These are phyloP conservation scores for Musa balbisiana DNA, from an alignment of 202 grass and related monocot species.

Conservation along the genomic window DNA sequence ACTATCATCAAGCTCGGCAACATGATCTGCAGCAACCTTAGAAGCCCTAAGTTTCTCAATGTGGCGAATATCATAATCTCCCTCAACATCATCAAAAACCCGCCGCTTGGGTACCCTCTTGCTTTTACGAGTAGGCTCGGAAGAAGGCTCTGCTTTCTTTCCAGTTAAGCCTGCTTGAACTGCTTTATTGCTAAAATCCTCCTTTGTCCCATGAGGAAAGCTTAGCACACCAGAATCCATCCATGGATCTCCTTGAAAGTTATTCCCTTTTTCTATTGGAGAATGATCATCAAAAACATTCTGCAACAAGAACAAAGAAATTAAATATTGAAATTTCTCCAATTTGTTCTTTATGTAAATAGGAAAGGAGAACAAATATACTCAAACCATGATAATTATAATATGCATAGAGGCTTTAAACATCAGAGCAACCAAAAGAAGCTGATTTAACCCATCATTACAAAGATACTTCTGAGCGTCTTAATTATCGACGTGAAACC, in stretches of 20 bases:
- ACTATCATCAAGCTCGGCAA: conserved; percentile 38
- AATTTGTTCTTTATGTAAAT: not conserved
- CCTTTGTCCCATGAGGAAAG: conserved; percentile 32
- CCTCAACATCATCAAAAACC: conserved; percentile 48
- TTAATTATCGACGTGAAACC: not conserved
- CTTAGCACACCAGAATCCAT: conserved; percentile 33
- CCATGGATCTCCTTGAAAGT: conserved; percentile 28
- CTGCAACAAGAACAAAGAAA: not conserved
- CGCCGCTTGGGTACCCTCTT: conserved; percentile 41
- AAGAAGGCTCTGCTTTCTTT: conserved; percentile 30
- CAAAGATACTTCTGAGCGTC: not conserved
- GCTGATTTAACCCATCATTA: not conserved
- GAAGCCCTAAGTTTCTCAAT: conserved; percentile 51
- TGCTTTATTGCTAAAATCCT: conserved; percentile 21
- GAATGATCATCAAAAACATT: not conserved
- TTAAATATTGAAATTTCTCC: not conserved
- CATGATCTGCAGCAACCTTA: conserved; percentile 31
- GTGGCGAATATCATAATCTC: conserved; percentile 45
- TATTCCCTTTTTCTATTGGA: conserved; percentile 1
- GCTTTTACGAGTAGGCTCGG: conserved; percentile 30
- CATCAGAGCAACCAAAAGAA: not conserved
- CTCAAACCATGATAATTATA: no score
- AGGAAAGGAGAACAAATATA: no score
- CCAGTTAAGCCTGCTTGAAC: conserved; percentile 29
- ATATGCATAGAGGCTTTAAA: not conserved